A percentile compares a stretch with the other conserved stretches of the same genome.
phyloP scores from a whole-genome alignment of 208 protist genomes.

The Acanthamoeba lenticulata region DNA sequence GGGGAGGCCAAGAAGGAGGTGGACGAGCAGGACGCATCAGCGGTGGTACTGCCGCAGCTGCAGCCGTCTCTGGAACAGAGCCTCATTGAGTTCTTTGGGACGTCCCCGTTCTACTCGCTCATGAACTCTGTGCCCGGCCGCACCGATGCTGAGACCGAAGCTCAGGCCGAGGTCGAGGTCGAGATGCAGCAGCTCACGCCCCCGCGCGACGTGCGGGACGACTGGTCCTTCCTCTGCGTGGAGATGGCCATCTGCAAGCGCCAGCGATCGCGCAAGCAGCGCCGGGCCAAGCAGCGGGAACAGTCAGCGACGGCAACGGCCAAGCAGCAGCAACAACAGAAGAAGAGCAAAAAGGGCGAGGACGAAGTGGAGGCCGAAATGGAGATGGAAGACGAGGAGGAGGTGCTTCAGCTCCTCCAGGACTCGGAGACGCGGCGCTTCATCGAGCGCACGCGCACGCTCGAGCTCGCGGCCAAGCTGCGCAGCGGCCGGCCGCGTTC shows the following conservation, averaged over 20 bases:
- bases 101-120: not conserved
- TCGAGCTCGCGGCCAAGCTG: not conserved
- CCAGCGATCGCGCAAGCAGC: not conserved
- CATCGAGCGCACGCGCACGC: not conserved
- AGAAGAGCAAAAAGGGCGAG: no score
- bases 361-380: not conserved
- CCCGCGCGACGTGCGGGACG: not conserved
- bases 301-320: not conserved
- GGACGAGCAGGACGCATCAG: not conserved
- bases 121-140: not conserved
- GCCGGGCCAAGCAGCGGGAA: not conserved
- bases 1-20: not conserved
- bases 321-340: no score
- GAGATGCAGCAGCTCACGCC: not conserved
- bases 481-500: not conserved
- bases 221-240: constrained; percentile 27
- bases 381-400: not conserved
- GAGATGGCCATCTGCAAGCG: constrained; percentile 8
- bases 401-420: no score
- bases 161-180: not conserved
- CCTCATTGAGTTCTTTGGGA: not conserved
- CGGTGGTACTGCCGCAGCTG: not conserved
- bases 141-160: not conserved
- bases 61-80: not conserved
- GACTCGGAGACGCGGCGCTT: not conserved